Base-by-base conservation (phyloP, 2,329 filamentous ascomycete genomes). In the Alternaria ethzedia region DNA sequence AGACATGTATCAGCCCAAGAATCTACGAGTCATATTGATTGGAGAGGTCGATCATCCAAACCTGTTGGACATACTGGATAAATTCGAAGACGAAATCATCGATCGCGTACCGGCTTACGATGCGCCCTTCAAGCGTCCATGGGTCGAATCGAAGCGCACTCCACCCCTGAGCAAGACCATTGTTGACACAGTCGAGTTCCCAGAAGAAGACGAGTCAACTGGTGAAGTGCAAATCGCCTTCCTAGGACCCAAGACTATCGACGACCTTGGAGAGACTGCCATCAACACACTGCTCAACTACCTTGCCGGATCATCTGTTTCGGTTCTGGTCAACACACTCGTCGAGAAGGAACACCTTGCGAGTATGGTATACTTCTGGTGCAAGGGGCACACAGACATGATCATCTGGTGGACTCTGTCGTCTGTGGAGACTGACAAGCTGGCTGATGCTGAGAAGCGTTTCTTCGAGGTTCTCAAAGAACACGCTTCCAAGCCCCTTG, bases 1-100 rank as follows among this genome's bases (percentile, higher is more conserved):
- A 66, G 92, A 94, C 68, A 98, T 99, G 95, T 99, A 99, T 76
- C 95, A 98, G 78, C 96, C 96, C 4, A 95, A 94, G 78, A 99
- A 99, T 75, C 84, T 99, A 63, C 96, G 94, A 68, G 83, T 99
- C 26, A 88, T 97, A 25, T 89, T 99, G 63, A 91, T 96, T n/a
- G 96, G 96, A 46, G 94, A 97, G 79, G 89, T 97, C 2, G 89
- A 97, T 75, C 92, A 97, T 75, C 82, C 87, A 0, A 86, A 96
- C 72, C 86, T 99, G 61, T 83, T 98, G 21, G 82, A 90, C 30
- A 93, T 96, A 50, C 82, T 99, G 32, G 93, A 97, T 73, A 85
- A 89, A 23, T 99, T 99, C 75, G 96, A 99, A 79, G 89, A 91
- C 65, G 91, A 91, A 28, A 95, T 98, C 73, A 83, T 94, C 65